phyloP scores from a whole-genome alignment of 2,329 filamentous ascomycete species.

The Fusarium setosum region DNA sequence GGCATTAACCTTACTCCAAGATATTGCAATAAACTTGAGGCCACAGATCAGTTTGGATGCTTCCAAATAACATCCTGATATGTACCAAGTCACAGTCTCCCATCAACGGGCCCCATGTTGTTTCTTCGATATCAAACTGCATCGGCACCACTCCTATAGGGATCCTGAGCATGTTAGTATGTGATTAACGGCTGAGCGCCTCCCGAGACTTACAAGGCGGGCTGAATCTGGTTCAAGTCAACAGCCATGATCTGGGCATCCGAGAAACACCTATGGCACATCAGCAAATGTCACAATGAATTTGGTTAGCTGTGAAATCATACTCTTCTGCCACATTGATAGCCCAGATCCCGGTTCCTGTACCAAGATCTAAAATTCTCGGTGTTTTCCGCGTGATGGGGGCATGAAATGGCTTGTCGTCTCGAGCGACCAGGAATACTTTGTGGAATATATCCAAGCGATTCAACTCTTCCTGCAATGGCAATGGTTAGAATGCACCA shows the following conservation, averaged over 20 bases:
- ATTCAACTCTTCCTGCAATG: constrained; percentile 75
- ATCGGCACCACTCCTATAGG: constrained; percentile 67
- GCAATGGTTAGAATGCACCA: constrained; percentile 25
- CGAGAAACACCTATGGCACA: constrained; percentile 30
- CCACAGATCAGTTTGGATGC: constrained; percentile 77
- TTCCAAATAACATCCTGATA: constrained; percentile 81
- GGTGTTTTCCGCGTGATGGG: constrained; percentile 29
- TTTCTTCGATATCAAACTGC: constrained; percentile 81
- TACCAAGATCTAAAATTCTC: constrained; percentile 76
- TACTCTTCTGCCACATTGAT: constrained; percentile 83
- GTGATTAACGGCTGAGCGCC: background rate
- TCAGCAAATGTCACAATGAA: background rate
- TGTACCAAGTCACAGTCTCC: constrained; percentile 84
- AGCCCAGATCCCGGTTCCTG: constrained; percentile 91
- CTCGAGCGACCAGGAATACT: constrained; percentile 74
- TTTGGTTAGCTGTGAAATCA: constrained; percentile 44
- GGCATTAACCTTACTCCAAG: constrained; percentile 63
- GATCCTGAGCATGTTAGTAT: constrained; percentile 64
- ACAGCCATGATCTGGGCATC: constrained; percentile 51
- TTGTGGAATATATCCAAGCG: constrained; percentile 87
- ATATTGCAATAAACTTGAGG: constrained; percentile 77
- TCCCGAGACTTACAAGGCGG: constrained; percentile 46
- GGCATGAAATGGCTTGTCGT: constrained; percentile 48
- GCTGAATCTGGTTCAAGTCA: constrained; percentile 55
- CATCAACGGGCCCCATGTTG: constrained; percentile 64